These are phyloP conservation scores for Phaeoacremonium minimum DNA, from an alignment of 2,329 filamentous ascomycete genomes.

Conservation along the genomic window DNA sequence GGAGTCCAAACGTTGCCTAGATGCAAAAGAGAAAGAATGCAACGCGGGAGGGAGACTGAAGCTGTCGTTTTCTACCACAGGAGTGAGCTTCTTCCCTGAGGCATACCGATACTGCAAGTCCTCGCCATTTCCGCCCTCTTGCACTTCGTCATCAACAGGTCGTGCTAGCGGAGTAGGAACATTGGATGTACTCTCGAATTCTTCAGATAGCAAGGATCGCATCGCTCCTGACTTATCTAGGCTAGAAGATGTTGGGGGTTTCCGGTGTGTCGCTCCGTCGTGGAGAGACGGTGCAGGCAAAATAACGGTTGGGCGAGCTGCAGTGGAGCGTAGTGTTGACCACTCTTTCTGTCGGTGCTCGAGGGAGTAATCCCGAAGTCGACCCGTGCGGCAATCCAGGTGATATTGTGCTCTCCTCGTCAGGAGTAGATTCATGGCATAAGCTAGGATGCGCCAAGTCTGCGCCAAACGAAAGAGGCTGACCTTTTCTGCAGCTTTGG, in stretches of 20 bases:
- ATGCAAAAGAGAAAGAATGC: conserved; percentile 22
- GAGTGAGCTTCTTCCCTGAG: conserved; percentile 35
- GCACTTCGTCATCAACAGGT: conserved; percentile 36
- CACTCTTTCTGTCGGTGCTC: conserved; percentile 1
- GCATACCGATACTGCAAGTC: conserved; percentile 16
- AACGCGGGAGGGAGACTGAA: conserved; percentile 46
- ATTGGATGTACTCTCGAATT: conserved; percentile 60
- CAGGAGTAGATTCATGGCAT: conserved; percentile 50
- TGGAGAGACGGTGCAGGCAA: conserved; percentile 1
- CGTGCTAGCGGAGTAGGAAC: conserved; percentile 55
- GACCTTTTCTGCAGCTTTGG: conserved; percentile 50
- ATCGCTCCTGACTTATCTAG: conserved; percentile 24
- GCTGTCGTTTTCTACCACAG: conserved; percentile 45
- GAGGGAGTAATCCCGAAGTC: conserved; percentile 21
- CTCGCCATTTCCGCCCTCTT: conserved; percentile 13
- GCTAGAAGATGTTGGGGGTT: conserved; percentile 19
- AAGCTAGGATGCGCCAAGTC: conserved; percentile 59
- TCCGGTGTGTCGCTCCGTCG: background rate
- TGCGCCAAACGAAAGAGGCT: conserved; percentile 58
- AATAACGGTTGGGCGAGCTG: background rate
- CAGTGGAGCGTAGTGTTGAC: background rate
- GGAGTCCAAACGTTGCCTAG: conserved; percentile 44
- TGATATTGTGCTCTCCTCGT: conserved; percentile 53
- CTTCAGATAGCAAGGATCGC: conserved; percentile 47
- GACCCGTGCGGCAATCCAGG: conserved; percentile 40